Evolutionary conservation across 2,329 filamentous ascomycete species (phyloP), one percentile per base, ranked within the genome.

Genomic region (Trichoderma hamatum): DNA sequence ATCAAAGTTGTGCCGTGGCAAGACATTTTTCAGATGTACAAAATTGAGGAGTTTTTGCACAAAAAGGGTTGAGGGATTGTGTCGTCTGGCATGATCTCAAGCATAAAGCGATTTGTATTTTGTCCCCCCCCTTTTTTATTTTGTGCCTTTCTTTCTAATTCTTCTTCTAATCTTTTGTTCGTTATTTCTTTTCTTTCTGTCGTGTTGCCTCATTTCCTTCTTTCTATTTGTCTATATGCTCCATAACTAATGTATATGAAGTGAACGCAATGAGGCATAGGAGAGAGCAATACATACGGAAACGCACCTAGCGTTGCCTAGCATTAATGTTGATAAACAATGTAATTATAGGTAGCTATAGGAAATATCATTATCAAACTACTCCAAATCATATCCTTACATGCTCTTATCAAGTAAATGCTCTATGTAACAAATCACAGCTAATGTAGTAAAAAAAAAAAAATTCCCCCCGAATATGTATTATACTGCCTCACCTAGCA

Each of bases 1-100:
- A 77, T 89, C 4, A 73, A 76, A 5, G 81, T 88, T 5, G 76
- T 76, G 36, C 69, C 75, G 2, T 88, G 83, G 81, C 77, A 83
- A 36, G 72, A 56, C 67, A 7, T 76, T 86, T 10, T 82, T 84
- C 51, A 67, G 74, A 13, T 70, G 72, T 28, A 73, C 32, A 60
- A 52, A 16, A 14, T 66, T 36, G 52, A 56, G 7, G 21, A 24
- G 14, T 32, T 32, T 28, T 34, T 49, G n/a, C n/a, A 26, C 6
- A 32, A 5, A 74, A 67, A 71, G 67, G 28, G 78, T 79, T 59
- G 71, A 73, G 10, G 2, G 69, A 75, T 49, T 72, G 73, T 28
- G 5, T 64, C 21, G 32, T 34, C n/a, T 19, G 32, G 13, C 46
- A 10, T 63, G 5, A 19, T 13, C 28, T 10, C 52, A 9, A 11